Percentiles rank a stretch among this genome's conserved stretches.
These are phyloP conservation scores for Strobilomyces confusus DNA, from an alignment of 768 basidiomycete genomes.

Conservation along the genomic window DNA sequence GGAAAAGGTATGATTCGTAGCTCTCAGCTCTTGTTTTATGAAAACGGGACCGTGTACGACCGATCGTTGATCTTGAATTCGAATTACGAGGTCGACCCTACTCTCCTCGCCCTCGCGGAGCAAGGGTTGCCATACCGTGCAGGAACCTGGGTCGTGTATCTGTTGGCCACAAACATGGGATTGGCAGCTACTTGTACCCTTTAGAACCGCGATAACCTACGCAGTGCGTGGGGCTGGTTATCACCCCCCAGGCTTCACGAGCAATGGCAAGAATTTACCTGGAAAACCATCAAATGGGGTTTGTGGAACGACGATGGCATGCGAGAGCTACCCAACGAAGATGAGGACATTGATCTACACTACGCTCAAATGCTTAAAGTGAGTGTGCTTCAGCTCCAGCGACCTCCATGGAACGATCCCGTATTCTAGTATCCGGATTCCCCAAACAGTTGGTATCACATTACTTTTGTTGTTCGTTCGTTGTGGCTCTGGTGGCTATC, in stretches of 20 bases:
- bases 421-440: not conserved
- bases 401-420: slow-evolving; percentile 10
- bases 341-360: slow-evolving; percentile 50
- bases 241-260: slow-evolving; percentile 29
- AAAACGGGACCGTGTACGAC: not conserved
- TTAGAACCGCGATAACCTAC: slow-evolving; percentile 52
- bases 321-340: slow-evolving; percentile 29
- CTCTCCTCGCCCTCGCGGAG: slow-evolving; percentile 43
- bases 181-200: slow-evolving; percentile 49
- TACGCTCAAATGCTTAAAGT: slow-evolving; percentile 48
- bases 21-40: not conserved
- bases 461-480: not conserved
- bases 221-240: slow-evolving; percentile 45
- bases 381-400: slow-evolving; percentile 2
- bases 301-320: slow-evolving; percentile 29
- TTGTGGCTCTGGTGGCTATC: slow-evolving; percentile 16
- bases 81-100: slow-evolving; percentile 36
- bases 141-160: slow-evolving; percentile 20
- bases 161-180: slow-evolving; percentile 20
- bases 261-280: slow-evolving; percentile 20
- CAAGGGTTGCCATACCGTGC: slow-evolving; percentile 36
- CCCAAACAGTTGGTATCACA: not conserved
- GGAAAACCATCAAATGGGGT: slow-evolving; percentile 35
- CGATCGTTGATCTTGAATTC: not conserved
- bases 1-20: too few species aligned